phyloP scores from a whole-genome alignment of 208 protist genomes.

The Acanthamoeba royreba region DNA sequence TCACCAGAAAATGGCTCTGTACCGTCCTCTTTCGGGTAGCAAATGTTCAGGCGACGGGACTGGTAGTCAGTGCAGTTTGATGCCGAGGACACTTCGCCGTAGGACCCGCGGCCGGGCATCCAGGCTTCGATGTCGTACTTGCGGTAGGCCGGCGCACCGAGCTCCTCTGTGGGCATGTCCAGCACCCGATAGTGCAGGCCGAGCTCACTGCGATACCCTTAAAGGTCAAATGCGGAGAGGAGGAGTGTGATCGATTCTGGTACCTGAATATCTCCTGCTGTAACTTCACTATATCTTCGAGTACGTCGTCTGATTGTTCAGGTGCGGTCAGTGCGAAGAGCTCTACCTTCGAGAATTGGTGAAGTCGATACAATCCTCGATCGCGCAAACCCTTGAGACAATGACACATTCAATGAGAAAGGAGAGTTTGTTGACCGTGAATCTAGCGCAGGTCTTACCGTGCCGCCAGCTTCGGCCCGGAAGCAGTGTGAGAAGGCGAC shows the following conservation, averaged over 20 bases:
- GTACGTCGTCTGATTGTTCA: slow-evolving; percentile 62
- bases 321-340: slow-evolving; percentile 75
- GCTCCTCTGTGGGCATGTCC: slow-evolving; percentile 80
- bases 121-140: slow-evolving; percentile 87
- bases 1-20: not conserved
- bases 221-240: too few species aligned
- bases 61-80: slow-evolving; percentile 87
- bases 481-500: slow-evolving; percentile 77
- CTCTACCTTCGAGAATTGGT: slow-evolving; percentile 86
- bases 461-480: slow-evolving; percentile 66
- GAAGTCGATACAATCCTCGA: slow-evolving; percentile 80
- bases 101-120: slow-evolving; percentile 77
- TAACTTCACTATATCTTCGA: slow-evolving; percentile 66
- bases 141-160: slow-evolving; percentile 76
- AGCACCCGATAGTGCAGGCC: slow-evolving; percentile 63
- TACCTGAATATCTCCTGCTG: slow-evolving; percentile 72
- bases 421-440: too few species aligned
- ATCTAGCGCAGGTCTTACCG: too few species aligned
- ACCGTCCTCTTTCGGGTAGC: slow-evolving; percentile 32
- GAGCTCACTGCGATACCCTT: not conserved
- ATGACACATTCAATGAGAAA: too few species aligned
- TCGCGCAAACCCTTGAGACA: slow-evolving; percentile 53
- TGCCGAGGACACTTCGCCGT: slow-evolving; percentile 73
- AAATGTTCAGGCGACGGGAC: slow-evolving; percentile 74
- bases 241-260: slow-evolving; percentile 17